phyloP scores from a whole-genome alignment of 805 yeast genomes.

The Cyberlindnera subsufficiens region DNA sequence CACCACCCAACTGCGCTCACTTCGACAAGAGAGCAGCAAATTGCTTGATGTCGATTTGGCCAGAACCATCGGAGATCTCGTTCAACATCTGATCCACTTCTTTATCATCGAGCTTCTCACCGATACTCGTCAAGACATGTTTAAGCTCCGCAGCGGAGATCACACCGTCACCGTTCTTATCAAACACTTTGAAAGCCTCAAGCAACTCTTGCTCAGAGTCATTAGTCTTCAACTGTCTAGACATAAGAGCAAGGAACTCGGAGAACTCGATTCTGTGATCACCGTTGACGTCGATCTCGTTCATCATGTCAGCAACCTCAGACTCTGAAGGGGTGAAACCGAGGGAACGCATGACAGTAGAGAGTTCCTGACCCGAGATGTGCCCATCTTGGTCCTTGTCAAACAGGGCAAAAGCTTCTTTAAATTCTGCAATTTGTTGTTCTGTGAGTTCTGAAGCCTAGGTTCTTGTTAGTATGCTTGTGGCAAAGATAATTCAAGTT shows the following conservation, averaged over 20 bases:
- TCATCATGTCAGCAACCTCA: constrained; percentile 93
- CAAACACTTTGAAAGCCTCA: constrained; percentile 98
- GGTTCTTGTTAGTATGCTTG: constrained; percentile 5
- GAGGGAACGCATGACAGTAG: constrained; percentile 98
- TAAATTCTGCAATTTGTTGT: constrained; percentile 94
- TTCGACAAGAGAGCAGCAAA: constrained; percentile 87
- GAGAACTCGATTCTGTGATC: constrained; percentile 85
- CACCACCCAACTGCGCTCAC: constrained; percentile 26
- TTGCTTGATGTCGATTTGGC: constrained; percentile 95
- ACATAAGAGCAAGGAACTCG: constrained; percentile 78
- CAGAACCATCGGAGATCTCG: constrained; percentile 95
- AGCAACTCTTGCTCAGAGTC: constrained; percentile 96
- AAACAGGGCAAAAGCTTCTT: constrained; percentile 95
- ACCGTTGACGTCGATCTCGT: constrained; percentile 93
- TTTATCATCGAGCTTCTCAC: constrained; percentile 92
- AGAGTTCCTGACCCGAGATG: constrained; percentile 91
- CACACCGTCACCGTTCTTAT: constrained; percentile 90
- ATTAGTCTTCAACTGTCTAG: constrained; percentile 85
- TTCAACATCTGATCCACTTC: constrained; percentile 97
- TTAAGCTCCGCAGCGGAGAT: constrained; percentile 95
- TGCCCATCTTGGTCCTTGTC: constrained; percentile 97
- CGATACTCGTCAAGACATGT: constrained; percentile 95
- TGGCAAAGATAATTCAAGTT: neutral
- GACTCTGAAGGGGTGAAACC: constrained; percentile 97
- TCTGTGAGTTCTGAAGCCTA: constrained; percentile 74